phyloP scores from a whole-genome alignment of 441 rosid species.

The Pelargonium citronellum region DNA sequence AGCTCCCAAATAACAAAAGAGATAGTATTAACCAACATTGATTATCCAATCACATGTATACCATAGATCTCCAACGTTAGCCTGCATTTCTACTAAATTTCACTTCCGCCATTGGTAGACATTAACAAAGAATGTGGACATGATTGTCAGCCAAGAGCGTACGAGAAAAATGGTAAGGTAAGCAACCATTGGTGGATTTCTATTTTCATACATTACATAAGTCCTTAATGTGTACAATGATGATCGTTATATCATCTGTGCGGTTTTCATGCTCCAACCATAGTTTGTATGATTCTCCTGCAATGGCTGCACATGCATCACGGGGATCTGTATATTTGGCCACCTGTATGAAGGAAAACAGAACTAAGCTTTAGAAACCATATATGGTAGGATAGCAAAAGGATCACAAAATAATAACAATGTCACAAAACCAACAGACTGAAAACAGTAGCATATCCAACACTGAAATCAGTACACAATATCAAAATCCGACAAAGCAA shows the following conservation, averaged over 20 bases:
- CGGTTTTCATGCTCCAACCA: conserved; percentile 85
- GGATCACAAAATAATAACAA: neutral
- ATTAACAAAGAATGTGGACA: too few relatives aligned
- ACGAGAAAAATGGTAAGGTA: too few relatives aligned
- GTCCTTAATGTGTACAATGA: conserved; percentile 67
- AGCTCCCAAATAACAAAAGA: too few relatives aligned
- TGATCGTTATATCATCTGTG: conserved; percentile 96
- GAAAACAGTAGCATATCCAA: neutral
- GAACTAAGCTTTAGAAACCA: neutral
- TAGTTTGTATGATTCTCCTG: conserved; percentile 83
- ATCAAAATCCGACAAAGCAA: neutral
- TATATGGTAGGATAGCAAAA: conserved; percentile 7
- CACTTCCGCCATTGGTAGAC: too few relatives aligned
- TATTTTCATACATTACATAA: conserved; percentile 38
- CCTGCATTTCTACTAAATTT: too few relatives aligned
- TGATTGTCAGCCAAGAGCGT: too few relatives aligned
- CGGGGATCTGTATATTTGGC: conserved; percentile 65
- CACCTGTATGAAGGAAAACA: conserved; percentile 40
- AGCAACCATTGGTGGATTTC: too few relatives aligned
- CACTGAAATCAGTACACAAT: neutral
- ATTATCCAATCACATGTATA: too few relatives aligned
- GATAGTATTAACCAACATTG: too few relatives aligned
- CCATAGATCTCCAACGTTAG: too few relatives aligned
- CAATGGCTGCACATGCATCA: conserved; percentile 83
- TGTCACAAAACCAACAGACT: neutral